phyloP scores from a whole-genome alignment of 106 monocot species.

The Gastrodia elata region DNA sequence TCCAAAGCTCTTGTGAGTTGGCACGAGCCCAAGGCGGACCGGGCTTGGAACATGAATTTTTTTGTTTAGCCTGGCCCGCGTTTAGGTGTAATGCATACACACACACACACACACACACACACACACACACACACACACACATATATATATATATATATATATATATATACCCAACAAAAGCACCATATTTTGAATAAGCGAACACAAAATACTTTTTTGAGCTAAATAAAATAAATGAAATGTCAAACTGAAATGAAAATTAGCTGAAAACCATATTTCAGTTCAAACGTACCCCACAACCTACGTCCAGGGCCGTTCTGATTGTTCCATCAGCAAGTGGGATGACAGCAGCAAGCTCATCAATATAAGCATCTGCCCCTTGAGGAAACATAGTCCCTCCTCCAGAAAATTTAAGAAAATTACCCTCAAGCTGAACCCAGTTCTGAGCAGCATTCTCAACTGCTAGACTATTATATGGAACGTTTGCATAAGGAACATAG shows the following conservation, averaged over 20 bases:
- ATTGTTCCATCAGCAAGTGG: slow-evolving; percentile 45
- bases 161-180: background rate
- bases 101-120: too few relatives aligned
- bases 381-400: slow-evolving; percentile 47
- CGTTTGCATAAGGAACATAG: slow-evolving; percentile 48
- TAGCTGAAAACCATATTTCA: background rate
- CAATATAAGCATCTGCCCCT: slow-evolving; percentile 43
- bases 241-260: background rate
- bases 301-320: slow-evolving; percentile 50
- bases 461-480: slow-evolving; percentile 38
- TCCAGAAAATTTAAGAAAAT: slow-evolving; percentile 42
- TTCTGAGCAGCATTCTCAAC: slow-evolving; percentile 47
- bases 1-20: too few relatives aligned
- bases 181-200: background rate
- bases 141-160: too few relatives aligned
- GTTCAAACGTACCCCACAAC: slow-evolving; percentile 38
- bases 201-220: background rate
- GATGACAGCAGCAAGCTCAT: slow-evolving; percentile 45
- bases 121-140: too few relatives aligned
- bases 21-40: too few relatives aligned
- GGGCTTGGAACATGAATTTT: too few relatives aligned
- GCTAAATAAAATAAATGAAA: background rate
- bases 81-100: too few relatives aligned
- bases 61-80: too few relatives aligned
- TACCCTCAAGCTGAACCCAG: slow-evolving; percentile 41